These are phyloP conservation scores for Penicillium sp. DNA, from an alignment of 2,329 filamentous ascomycete genomes.

Conservation along the genomic window DNA sequence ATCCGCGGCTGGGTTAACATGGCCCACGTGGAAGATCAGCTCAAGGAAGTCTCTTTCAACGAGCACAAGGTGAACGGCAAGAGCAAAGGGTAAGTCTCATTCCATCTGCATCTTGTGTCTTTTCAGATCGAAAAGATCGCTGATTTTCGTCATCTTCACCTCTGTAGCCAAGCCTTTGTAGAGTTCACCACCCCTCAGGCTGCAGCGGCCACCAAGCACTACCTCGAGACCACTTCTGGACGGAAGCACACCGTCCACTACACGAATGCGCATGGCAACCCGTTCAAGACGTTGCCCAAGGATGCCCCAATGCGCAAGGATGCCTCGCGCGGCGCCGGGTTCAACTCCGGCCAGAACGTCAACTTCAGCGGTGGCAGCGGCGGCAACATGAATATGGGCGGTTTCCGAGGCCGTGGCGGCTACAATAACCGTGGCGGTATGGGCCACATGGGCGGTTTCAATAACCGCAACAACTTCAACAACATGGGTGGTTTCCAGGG, in stretches of 20 bases:
- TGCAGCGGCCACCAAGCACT: slow-evolving; percentile 79
- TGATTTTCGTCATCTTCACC: neutral
- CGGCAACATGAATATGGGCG: slow-evolving; percentile 47
- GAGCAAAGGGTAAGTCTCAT: slow-evolving; percentile 78
- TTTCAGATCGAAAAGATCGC: neutral
- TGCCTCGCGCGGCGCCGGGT: slow-evolving; percentile 58
- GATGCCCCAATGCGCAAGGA: slow-evolving; percentile 75
- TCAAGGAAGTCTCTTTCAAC: slow-evolving; percentile 93
- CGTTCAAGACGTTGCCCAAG: slow-evolving; percentile 88
- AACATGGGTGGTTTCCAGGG: slow-evolving; percentile 56
- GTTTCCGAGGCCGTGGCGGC: slow-evolving; percentile 56
- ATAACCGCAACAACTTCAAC: slow-evolving; percentile 28
- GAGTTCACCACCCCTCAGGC: slow-evolving; percentile 83
- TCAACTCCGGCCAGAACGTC: slow-evolving; percentile 45
- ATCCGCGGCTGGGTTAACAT: slow-evolving; percentile 82
- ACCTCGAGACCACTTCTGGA: slow-evolving; percentile 67
- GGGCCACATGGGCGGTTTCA: slow-evolving; percentile 26
- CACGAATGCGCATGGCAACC: slow-evolving; percentile 75
- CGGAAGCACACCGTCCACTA: slow-evolving; percentile 74
- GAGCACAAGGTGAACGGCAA: slow-evolving; percentile 99
- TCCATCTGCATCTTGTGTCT: neutral
- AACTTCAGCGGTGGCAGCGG: slow-evolving; percentile 48
- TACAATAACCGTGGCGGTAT: slow-evolving; percentile 48
- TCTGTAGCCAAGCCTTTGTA: slow-evolving; percentile 70
- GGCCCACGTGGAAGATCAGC: slow-evolving; percentile 77